Evolutionary conservation across 371 early-diverging fungal genomes (phyloP).

Genomic region (Mucor ambiguus): DNA sequence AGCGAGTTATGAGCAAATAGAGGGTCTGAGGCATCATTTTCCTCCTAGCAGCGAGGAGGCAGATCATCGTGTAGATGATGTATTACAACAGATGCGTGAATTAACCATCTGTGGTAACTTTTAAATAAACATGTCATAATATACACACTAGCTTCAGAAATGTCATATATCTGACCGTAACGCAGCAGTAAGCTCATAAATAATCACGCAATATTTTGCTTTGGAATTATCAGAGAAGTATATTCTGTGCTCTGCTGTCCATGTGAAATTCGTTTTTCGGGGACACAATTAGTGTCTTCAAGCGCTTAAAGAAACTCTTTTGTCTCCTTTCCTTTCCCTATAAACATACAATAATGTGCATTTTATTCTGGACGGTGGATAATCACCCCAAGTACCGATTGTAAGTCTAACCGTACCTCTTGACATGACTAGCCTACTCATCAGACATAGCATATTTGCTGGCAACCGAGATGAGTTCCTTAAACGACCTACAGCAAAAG

Average conservation of each 20-base stretch:
- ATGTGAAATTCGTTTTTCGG: neutral
- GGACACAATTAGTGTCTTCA: neutral
- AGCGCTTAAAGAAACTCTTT: neutral
- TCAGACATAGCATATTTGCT: conserved; percentile 57
- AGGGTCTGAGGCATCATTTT: conserved; percentile 51
- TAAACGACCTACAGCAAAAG: conserved; percentile 50
- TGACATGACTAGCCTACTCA: neutral
- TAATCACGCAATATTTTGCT: neutral
- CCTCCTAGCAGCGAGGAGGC: conserved; percentile 54
- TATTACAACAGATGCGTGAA: conserved; percentile 88
- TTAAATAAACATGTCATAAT: conserved; percentile 18
- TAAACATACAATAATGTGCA: conserved; percentile 46
- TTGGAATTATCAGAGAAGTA: neutral
- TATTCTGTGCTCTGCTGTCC: neutral
- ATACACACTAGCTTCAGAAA: neutral
- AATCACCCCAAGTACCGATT: conserved; percentile 57
- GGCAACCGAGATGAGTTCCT: conserved; percentile 66
- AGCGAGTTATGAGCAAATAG: conserved; percentile 73
- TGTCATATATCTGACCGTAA: neutral
- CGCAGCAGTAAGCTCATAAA: neutral
- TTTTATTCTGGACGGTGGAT: conserved; percentile 59
- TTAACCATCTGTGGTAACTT: conserved; percentile 85
- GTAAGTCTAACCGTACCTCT: conserved; percentile 24
- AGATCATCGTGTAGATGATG: conserved; percentile 73
- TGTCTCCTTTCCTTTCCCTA: neutral